These are phyloP conservation scores for Neocatenulostroma microsporum DNA, from an alignment of 2,329 filamentous ascomycete species.

Conservation along the genomic window DNA sequence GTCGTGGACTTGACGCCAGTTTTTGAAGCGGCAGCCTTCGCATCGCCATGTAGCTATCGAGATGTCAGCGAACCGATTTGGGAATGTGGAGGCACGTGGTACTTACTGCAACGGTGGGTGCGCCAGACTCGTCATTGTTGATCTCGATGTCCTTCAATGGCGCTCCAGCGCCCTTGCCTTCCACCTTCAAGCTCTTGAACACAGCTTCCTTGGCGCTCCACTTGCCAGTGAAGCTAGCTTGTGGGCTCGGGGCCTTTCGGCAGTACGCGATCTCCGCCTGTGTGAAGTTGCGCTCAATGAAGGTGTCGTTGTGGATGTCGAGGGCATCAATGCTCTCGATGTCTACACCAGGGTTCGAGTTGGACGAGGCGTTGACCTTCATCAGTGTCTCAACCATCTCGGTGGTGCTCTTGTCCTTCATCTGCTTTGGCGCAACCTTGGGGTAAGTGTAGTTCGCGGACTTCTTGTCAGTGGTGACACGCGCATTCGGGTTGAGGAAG, in stretches of 20 bases:
- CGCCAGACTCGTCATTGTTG: slow-evolving; percentile 68
- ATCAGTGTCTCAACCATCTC: slow-evolving; percentile 71
- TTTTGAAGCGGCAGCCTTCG: slow-evolving; percentile 72
- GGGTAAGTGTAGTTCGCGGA: slow-evolving; percentile 69
- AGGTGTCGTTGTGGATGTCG: slow-evolving; percentile 90
- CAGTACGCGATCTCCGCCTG: slow-evolving; percentile 78
- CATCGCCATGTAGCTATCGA: slow-evolving; percentile 71
- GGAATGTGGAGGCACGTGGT: not conserved
- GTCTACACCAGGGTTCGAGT: slow-evolving; percentile 83
- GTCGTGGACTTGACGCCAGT: slow-evolving; percentile 81
- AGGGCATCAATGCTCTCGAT: slow-evolving; percentile 82
- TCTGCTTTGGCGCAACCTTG: slow-evolving; percentile 58
- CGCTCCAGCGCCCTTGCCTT: slow-evolving; percentile 79
- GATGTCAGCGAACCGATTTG: slow-evolving; percentile 2
- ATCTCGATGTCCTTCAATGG: slow-evolving; percentile 94
- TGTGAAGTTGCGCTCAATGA: slow-evolving; percentile 93
- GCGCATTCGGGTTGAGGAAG: slow-evolving; percentile 88
- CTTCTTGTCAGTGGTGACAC: slow-evolving; percentile 81
- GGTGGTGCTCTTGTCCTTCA: slow-evolving; percentile 57
- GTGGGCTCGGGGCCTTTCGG: slow-evolving; percentile 65
- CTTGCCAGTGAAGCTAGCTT: slow-evolving; percentile 85
- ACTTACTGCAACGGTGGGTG: slow-evolving; percentile 76
- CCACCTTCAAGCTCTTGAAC: slow-evolving; percentile 90
- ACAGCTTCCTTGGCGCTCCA: slow-evolving; percentile 99
- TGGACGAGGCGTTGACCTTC: slow-evolving; percentile 47